Base-by-base conservation (phyloP, 208 protist genomes). In the Leishmania turanica region DNA sequence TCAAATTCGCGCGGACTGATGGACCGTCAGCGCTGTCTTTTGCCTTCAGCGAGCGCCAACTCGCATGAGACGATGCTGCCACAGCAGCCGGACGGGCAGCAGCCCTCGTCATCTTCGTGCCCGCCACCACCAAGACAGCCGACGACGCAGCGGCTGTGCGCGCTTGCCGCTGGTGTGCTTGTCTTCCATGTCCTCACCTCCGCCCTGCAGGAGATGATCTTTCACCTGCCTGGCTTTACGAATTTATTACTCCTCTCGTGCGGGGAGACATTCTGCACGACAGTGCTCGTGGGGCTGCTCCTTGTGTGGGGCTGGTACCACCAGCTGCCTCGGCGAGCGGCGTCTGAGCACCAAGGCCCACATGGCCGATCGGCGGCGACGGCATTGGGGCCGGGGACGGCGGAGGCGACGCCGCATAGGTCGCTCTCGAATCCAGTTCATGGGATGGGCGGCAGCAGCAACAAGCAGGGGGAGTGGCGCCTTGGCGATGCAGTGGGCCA, bases 181-280 rank as follows among this genome's bases (percentile, higher is more conserved):
- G 51, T 90, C 2, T 92, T 91, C 56, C 87, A 92, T 75, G 77
- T 92, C 24, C 69, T 89, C 31, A 87, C 80, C 42, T 88, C 89
- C 13, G 37, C 84, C n/a, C 37, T 89, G 1, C 87, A 92, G 69
- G 89, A 95, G 64, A 62, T n/a, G 1, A 80, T 95, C 3, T 95
- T 95, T 71, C 86, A 95, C 70, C 68, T 92, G 37, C 91, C 91
- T 21, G 85, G 82, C 40, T 92, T 91, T 81, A 65, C 84, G n/a
- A 85, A 90, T 69, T 77, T 85, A 24, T 66, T 87, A 58, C 66
- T 90, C 24, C 79, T 95, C 15, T 89, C 88, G 9, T 90, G 88
- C 54, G 45, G 82, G 13, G 87, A 93, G 73, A 76, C 81, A 5
- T 37, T 86, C 3, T 87, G 75, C 69, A 85, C 88, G 4, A 73